Conservation (phyloP, 2,329 filamentous ascomycete species). For the Aspergillus novofumigatus region DNA sequence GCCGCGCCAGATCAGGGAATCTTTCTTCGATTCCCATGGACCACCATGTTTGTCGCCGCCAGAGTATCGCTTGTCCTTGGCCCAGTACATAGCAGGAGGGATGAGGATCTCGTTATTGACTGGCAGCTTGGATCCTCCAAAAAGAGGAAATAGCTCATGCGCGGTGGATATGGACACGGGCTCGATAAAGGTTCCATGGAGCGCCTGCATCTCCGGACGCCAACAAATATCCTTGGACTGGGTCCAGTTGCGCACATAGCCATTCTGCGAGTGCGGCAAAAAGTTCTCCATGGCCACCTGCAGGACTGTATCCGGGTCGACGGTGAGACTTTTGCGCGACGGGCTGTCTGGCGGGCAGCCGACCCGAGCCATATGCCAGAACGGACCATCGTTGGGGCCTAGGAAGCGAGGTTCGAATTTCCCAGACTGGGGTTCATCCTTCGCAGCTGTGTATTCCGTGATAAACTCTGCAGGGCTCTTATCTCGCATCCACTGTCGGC, state of each 20-base stretch:
- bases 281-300: constrained; percentile 24
- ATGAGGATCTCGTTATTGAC: constrained; percentile 52
- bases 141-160: constrained; percentile 45
- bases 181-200: constrained; percentile 48
- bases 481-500: constrained; percentile 1
- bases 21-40: constrained; percentile 41
- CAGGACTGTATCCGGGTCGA: constrained; percentile 33
- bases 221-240: constrained; percentile 43
- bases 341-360: constrained; percentile 31
- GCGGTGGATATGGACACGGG: constrained; percentile 45
- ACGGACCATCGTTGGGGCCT: constrained; percentile 20
- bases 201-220: constrained; percentile 41
- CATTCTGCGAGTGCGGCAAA: constrained; percentile 35
- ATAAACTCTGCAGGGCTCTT: not conserved
- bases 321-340: constrained; percentile 17
- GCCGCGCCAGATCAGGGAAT: constrained; percentile 46
- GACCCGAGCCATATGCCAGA: constrained; percentile 41
- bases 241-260: constrained; percentile 48
- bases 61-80: constrained; percentile 41
- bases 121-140: constrained; percentile 48
- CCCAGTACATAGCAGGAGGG: constrained; percentile 49
- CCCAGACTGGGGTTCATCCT: constrained; percentile 9
- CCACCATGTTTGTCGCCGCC: constrained; percentile 34
- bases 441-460: constrained; percentile 10
- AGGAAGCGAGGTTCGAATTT: constrained; percentile 9